phyloP scores from a whole-genome alignment of 2,329 filamentous ascomycete genomes.

The Neonectria hederae region DNA sequence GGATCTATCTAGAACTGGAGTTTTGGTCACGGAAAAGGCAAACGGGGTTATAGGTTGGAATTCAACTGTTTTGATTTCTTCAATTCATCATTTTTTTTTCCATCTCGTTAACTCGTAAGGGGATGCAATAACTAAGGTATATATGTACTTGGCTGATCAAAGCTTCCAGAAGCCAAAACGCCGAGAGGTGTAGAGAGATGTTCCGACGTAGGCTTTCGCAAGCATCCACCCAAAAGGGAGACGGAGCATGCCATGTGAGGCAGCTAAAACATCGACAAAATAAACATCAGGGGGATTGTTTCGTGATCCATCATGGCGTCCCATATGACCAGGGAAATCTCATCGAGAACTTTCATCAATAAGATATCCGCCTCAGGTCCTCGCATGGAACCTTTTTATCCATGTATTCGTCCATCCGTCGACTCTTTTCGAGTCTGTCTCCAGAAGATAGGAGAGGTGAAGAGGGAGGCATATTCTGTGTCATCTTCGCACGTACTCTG shows the following conservation, averaged over 20 bases:
- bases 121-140: background rate
- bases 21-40: background rate
- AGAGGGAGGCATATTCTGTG: background rate
- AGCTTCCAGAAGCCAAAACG: background rate
- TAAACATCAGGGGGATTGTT: conserved; percentile 7
- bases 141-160: background rate
- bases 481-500: conserved; percentile 13
- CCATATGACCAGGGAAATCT: background rate
- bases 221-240: background rate
- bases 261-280: conserved; percentile 1
- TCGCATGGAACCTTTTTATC: background rate
- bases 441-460: background rate
- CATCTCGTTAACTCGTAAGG: background rate
- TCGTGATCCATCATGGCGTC: conserved; percentile 3
- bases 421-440: background rate
- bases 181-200: background rate
- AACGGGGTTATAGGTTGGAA: background rate
- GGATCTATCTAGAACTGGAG: background rate
- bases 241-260: background rate
- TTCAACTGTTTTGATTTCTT: background rate
- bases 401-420: background rate
- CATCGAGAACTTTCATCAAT: conserved; percentile 5
- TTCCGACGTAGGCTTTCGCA: background rate
- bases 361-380: background rate
- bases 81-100: background rate